Percentiles rank a stretch among this genome's conserved stretches.
phyloP scores from a whole-genome alignment of 192 early-diverging fungal species.

The Coemansia sp. region DNA sequence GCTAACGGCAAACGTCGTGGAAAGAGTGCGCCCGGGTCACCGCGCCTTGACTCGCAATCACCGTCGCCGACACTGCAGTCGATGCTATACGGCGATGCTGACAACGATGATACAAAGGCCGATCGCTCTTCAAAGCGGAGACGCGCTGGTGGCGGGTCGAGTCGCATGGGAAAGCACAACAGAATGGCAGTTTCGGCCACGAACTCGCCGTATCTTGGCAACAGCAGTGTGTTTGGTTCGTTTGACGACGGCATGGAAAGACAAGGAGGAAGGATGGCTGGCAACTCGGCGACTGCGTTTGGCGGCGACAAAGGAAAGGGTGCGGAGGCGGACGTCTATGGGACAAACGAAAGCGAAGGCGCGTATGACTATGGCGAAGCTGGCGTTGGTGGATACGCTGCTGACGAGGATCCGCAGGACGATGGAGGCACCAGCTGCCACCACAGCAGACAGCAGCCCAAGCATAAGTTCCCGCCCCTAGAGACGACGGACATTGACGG shows the following conservation, averaged over 20 bases:
- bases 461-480: slow-evolving; percentile 39
- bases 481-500: slow-evolving; percentile 41
- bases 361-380: neutral
- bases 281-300: slow-evolving; percentile 1
- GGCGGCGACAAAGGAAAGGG: neutral
- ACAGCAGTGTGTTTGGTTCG: slow-evolving; percentile 10
- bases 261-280: neutral
- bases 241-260: slow-evolving; percentile 3
- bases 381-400: slow-evolving; percentile 1
- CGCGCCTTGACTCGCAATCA: slow-evolving; percentile 18
- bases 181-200: slow-evolving; percentile 40
- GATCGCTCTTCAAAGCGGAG: slow-evolving; percentile 15
- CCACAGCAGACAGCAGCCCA: slow-evolving; percentile 19
- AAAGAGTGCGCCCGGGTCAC: slow-evolving; percentile 46
- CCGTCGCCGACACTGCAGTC: slow-evolving; percentile 30
- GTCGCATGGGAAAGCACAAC: slow-evolving; percentile 24
- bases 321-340: neutral
- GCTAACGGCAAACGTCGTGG: slow-evolving; percentile 24
- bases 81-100: slow-evolving; percentile 23
- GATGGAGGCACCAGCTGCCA: neutral
- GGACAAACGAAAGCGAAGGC: neutral
- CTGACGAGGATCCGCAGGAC: neutral
- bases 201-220: slow-evolving; percentile 39
- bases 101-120: neutral
- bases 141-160: slow-evolving; percentile 5